Percentiles rank a stretch among this genome's conserved stretches.
Evolutionary conservation across 345 rosid genomes (phyloP).

Genomic region (Viola odorata): DNA sequence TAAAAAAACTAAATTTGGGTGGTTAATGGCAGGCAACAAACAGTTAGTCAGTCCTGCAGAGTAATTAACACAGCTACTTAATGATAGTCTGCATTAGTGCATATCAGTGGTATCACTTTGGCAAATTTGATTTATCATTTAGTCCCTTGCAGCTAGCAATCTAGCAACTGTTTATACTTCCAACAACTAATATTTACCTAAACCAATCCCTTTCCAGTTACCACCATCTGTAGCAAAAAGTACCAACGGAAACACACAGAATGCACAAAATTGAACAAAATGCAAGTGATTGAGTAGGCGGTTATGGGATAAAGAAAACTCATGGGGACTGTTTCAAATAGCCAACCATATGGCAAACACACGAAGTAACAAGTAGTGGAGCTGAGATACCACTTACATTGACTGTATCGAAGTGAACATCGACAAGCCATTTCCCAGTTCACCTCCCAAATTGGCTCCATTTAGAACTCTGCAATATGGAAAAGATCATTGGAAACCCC

Average conservation of each 20-base stretch:
- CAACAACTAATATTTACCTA: too few species aligned
- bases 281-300: too few species aligned
- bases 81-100: background rate
- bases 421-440: slow-evolving; percentile 65
- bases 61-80: background rate
- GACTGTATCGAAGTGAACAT: slow-evolving; percentile 60
- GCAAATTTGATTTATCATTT: too few species aligned
- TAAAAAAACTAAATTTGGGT: background rate
- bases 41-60: background rate
- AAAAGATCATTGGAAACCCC: background rate
- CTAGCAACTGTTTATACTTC: too few species aligned
- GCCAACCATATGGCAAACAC: too few species aligned
- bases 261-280: too few species aligned
- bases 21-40: background rate
- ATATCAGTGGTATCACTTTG: background rate
- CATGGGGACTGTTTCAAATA: background rate
- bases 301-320: too few species aligned
- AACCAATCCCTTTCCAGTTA: background rate
- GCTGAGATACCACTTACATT: slow-evolving; percentile 49
- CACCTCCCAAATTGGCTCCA: slow-evolving; percentile 93
- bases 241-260: background rate
- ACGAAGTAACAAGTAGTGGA: background rate
- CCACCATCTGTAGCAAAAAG: background rate
- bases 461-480: slow-evolving; percentile 46
- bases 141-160: too few species aligned